Base-by-base conservation (phyloP, 208 protist genomes). In the Trypanosomatidae sp. region DNA sequence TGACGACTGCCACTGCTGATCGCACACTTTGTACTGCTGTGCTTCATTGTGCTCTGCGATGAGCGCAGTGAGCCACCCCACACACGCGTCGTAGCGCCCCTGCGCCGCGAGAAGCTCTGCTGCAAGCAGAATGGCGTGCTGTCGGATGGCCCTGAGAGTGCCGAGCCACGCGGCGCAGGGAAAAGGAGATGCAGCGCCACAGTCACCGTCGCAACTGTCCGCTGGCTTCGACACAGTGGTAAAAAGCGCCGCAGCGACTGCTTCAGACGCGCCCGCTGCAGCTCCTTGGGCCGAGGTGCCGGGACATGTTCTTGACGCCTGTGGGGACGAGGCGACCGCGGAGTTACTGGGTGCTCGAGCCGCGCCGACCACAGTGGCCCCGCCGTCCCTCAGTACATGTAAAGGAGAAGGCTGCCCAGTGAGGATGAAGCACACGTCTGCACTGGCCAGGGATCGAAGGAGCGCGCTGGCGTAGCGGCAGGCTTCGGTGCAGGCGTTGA, bases 401-500 rank as follows among this genome's bases (percentile, higher is more conserved):
- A 30, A 39, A 30, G 67, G 30, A 8, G 52, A 52, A 22, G 70
- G 30, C 56, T 69, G 70, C 7, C 69, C 76, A 9, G 60, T 50
- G 25, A 80, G 17, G 6, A 53, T 55, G 25, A 71, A 69, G 52
- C 65, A 73, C 10, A 76, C 41, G n/a, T 83, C 77, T 9, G 72
- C 47, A 59, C 62, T 80, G 47, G 79, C 30, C 7, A 93, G 56
- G 4, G 56, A 79, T 19, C 87, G 82, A 17, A 91, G 74, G 15
- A 93, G 80, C 19, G 77, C 71, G 66, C 83, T 81, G 55, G 82
- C 89, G 47, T 74, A 81, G 28, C 69, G 65, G 55, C 90, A 79
- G 4, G 89, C 89, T 66, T 88, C 89, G 39, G 77, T 76, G 73
- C 82, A 93, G n/a, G 89, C 89, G 62, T 81, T 88, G 49, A 62